A percentile compares a stretch with the other conserved stretches of the same genome.
phyloP scores from a whole-genome alignment of 805 yeast genomes.

The Ascoidea rubescens region DNA sequence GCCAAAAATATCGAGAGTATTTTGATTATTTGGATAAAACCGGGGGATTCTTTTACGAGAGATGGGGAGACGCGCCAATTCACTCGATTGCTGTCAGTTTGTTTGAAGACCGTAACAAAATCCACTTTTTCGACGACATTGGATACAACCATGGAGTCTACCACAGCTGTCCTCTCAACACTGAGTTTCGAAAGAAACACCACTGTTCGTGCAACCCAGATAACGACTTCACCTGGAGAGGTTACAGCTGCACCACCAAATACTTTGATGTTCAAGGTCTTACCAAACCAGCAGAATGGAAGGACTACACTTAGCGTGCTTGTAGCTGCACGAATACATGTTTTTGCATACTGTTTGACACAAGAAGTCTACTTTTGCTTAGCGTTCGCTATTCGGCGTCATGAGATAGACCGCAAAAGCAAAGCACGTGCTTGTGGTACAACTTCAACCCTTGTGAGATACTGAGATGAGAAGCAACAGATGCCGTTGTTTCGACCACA shows the following conservation, averaged over 20 bases:
- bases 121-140: conserved; percentile 67
- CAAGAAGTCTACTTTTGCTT: too few relatives aligned
- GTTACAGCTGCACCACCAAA: conserved; percentile 54
- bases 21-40: conserved; percentile 53
- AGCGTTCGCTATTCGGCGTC: too few relatives aligned
- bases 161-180: conserved; percentile 64
- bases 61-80: conserved; percentile 91
- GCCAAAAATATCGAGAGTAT: conserved; percentile 51
- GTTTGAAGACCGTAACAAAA: conserved; percentile 45
- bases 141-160: conserved; percentile 72
- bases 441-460: too few relatives aligned
- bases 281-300: conserved; percentile 53
- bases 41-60: conserved; percentile 78
- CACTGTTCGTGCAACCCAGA: conserved; percentile 65
- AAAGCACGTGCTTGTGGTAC: too few relatives aligned
- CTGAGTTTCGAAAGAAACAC: conserved; percentile 35
- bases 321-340: too few relatives aligned
- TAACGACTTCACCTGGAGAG: conserved; percentile 60
- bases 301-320: conserved; percentile 21
- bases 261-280: conserved; percentile 37
- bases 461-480: too few relatives aligned
- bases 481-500: too few relatives aligned
- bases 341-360: too few relatives aligned
- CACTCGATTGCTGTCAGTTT: conserved; percentile 72
- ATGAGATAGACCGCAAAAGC: too few relatives aligned